Evolutionary conservation across 768 basidiomycete species (phyloP).

Genomic region (Sistotremastrum suecicum): DNA sequence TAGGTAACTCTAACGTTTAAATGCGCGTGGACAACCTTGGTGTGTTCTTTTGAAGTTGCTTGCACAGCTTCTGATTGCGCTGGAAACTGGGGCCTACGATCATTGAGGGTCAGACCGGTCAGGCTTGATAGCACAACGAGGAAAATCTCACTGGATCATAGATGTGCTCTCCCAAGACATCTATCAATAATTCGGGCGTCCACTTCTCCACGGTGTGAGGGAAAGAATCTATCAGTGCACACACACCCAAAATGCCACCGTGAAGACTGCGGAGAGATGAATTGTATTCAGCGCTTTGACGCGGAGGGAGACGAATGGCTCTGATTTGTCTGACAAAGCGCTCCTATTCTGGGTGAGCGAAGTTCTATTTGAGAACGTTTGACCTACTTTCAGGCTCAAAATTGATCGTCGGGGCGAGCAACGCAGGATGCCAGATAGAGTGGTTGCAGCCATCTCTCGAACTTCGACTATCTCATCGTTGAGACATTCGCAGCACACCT

Average conservation of each 20-base stretch:
- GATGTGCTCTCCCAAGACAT: conserved; percentile 65
- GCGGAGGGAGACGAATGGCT: conserved; percentile 47
- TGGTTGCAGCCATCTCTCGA: conserved; percentile 79
- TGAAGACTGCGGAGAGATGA: conserved; percentile 66
- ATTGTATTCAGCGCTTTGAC: conserved; percentile 53
- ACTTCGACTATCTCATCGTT: conserved; percentile 89
- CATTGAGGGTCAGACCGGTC: conserved; percentile 6
- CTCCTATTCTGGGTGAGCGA: conserved; percentile 27
- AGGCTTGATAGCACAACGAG: background rate
- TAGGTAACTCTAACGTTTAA: too few relatives aligned
- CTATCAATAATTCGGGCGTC: conserved; percentile 77
- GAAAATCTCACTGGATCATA: conserved; percentile 56
- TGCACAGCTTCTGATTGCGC: conserved; percentile 69
- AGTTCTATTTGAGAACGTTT: conserved; percentile 11
- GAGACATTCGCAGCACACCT: conserved; percentile 71
- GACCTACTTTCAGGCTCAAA: conserved; percentile 55
- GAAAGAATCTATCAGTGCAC: conserved; percentile 85
- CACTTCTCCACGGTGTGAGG: conserved; percentile 94
- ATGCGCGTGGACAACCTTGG: conserved; percentile 18
- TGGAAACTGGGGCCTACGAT: conserved; percentile 48
- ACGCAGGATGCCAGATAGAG: conserved; percentile 72
- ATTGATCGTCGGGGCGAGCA: conserved; percentile 87
- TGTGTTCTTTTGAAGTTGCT: conserved; percentile 72
- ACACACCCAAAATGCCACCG: conserved; percentile 87
- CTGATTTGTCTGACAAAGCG: conserved; percentile 69